Evolutionary conservation across 2,329 filamentous ascomycete species (phyloP), one percentile per base, ranked within the genome.

Genomic region (Monilinia polystroma): DNA sequence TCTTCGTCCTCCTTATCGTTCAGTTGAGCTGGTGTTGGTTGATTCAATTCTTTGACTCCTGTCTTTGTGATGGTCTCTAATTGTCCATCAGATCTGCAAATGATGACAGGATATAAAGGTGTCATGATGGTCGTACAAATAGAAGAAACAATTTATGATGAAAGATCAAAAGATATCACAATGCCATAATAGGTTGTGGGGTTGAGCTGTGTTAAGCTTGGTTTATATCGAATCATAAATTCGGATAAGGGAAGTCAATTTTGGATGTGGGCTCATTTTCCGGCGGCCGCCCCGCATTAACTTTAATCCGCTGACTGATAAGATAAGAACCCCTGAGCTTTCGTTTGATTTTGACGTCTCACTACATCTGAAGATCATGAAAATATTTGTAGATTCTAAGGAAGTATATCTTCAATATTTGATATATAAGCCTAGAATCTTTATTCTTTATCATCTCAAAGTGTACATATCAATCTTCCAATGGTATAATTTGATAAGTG

Each of bases 1-100:
- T 85, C 80, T 35, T 78, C 78, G 71, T 86, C 81, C 29, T 83
- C 82, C 51, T 77, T 81, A 67, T 79, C 78, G 73, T 85, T 80
- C 66, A 85, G 78, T 75, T 86, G 84, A 52, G 81, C 78, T 67
- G 78, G 75, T 3, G 80, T 82, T 8, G 84, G 84, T 45, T 80
- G 79, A 70, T 86, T 86, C 43, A 72, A 73, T 72, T 83, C 82
- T 59, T 68, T 70, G 5, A 62, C 57, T 53, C 72, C 72, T 52
- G 66, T 63, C 59, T 68, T 73, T 12, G 67, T 70, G 47, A 67
- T 67, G 23, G 70, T 58, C 49, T 72, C 70, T 16, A 72, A 54
- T 58, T 67, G 67, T 11, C 75, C 75, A 70, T 77, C 75, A 20
- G 73, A 74, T 51, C 75, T 67, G 51, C 63, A 68, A 23, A 73